Conservation (phyloP, 2,329 filamentous ascomycete genomes). For the Xylaria sp. region DNA sequence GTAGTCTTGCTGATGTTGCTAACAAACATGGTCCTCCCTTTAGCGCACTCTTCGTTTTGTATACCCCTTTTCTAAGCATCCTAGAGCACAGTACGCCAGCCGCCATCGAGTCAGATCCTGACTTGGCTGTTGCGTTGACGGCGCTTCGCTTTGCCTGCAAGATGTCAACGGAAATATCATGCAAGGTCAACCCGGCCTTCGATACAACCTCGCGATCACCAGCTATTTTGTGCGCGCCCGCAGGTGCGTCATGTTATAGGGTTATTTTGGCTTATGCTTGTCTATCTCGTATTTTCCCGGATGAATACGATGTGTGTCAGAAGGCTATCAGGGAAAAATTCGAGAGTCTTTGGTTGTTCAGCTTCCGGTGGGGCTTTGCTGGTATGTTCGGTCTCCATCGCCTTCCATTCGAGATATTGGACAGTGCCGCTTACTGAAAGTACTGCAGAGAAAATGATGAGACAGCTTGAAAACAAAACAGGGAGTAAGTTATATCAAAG, state of each 20-base stretch:
- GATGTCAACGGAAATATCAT: constrained; percentile 44
- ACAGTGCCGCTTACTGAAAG: constrained; percentile 13
- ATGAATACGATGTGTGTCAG: constrained; percentile 36
- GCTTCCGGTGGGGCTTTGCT: constrained; percentile 43
- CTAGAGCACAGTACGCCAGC: constrained; percentile 32
- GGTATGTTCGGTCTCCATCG: constrained; percentile 31
- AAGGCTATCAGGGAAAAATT: constrained; percentile 42
- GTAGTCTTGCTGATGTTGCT: background rate
- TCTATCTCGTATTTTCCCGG: constrained; percentile 40
- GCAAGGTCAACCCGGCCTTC: constrained; percentile 40
- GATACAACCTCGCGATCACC: constrained; percentile 33
- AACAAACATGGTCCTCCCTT: background rate
- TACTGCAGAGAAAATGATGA: constrained; percentile 42
- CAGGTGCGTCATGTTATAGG: constrained; percentile 41
- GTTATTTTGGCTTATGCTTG: constrained; percentile 39
- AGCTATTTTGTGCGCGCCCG: constrained; percentile 39
- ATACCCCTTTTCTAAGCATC: constrained; percentile 41
- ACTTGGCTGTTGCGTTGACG: constrained; percentile 37
- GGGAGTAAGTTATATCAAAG: constrained; percentile 24
- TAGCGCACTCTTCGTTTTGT: constrained; percentile 42
- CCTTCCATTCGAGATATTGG: background rate
- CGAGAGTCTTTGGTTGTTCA: constrained; percentile 42
- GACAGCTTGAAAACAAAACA: constrained; percentile 37
- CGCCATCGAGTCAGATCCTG: constrained; percentile 25
- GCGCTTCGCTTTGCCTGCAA: constrained; percentile 42